Percentiles rank a stretch among this genome's conserved stretches.
phyloP scores from a whole-genome alignment of 1,284 basidiomycete species.

The Cutaneotrichosporon sp. region DNA sequence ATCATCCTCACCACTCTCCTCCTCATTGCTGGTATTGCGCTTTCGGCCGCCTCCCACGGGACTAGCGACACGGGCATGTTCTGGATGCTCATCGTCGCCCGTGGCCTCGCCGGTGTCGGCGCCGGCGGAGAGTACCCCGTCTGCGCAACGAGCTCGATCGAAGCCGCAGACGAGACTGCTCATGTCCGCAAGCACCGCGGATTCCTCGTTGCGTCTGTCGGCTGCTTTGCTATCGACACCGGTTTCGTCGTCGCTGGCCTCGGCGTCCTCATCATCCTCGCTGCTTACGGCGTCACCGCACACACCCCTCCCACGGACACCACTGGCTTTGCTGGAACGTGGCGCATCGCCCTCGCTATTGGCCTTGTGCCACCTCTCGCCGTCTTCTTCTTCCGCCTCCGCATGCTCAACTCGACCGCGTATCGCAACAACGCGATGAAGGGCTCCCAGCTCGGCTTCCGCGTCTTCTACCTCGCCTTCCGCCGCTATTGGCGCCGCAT shows the following conservation, averaged over 20 bases:
- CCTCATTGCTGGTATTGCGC: constrained; percentile 34
- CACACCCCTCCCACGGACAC: constrained; percentile 9
- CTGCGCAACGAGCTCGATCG: constrained; percentile 63
- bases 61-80: constrained; percentile 55
- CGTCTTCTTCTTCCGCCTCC: constrained; percentile 39
- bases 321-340: constrained; percentile 24
- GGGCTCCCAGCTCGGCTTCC: constrained; percentile 22
- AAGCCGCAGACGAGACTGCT: constrained; percentile 69
- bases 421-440: constrained; percentile 36
- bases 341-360: constrained; percentile 35
- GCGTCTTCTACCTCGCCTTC: constrained; percentile 55
- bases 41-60: constrained; percentile 29
- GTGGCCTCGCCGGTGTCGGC: constrained; percentile 68
- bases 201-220: constrained; percentile 72
- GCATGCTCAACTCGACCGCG: constrained; percentile 36
- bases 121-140: constrained; percentile 75
- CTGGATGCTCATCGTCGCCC: constrained; percentile 71
- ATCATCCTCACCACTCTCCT: constrained; percentile 35
- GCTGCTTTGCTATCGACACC: constrained; percentile 54
- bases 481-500: constrained; percentile 67
- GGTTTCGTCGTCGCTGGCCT: constrained; percentile 29
- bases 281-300: constrained; percentile 23
- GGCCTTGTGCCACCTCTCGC: constrained; percentile 33
- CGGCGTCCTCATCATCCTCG: constrained; percentile 31
- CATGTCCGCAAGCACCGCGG: constrained; percentile 57